These are phyloP conservation scores for Tolypocladium sp. DNA, from an alignment of 2,329 filamentous ascomycete genomes.

Conservation along the genomic window DNA sequence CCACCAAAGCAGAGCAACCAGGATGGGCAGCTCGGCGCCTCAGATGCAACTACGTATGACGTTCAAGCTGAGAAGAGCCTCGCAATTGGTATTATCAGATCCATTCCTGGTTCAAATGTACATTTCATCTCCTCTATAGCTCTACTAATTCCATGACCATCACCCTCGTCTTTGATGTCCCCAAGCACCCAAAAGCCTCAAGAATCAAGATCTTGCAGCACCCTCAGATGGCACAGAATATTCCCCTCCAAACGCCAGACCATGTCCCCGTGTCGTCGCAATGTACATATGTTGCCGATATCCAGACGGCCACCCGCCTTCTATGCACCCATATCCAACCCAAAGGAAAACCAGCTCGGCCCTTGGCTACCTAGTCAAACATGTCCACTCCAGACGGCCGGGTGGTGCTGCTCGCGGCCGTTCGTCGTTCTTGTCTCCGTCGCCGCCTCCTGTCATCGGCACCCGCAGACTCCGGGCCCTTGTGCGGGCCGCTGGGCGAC, in stretches of 20 bases:
- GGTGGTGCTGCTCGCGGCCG: constrained; percentile 26
- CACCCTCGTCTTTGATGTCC: neutral
- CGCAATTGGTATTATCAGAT: too few relatives aligned
- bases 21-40: neutral
- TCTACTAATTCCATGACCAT: neutral
- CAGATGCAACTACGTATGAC: too few relatives aligned
- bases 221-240: neutral
- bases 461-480: constrained; percentile 18
- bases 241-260: neutral
- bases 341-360: neutral
- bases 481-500: constrained; percentile 30
- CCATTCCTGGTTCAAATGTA: neutral
- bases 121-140: neutral
- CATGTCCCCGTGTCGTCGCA: neutral
- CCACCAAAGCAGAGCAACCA: neutral
- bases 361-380: constrained; percentile 23
- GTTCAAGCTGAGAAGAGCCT: too few relatives aligned
- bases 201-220: neutral
- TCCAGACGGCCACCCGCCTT: neutral
- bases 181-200: neutral
- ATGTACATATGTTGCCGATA: neutral
- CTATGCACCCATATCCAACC: neutral
- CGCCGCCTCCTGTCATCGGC: constrained; percentile 46
- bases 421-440: constrained; percentile 45
- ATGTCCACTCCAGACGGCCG: constrained; percentile 25